Percentiles rank a stretch among this genome's conserved stretches.
These are phyloP conservation scores for Agastache rugosa DNA, from an alignment of 257 asterid species.

Conservation along the genomic window DNA sequence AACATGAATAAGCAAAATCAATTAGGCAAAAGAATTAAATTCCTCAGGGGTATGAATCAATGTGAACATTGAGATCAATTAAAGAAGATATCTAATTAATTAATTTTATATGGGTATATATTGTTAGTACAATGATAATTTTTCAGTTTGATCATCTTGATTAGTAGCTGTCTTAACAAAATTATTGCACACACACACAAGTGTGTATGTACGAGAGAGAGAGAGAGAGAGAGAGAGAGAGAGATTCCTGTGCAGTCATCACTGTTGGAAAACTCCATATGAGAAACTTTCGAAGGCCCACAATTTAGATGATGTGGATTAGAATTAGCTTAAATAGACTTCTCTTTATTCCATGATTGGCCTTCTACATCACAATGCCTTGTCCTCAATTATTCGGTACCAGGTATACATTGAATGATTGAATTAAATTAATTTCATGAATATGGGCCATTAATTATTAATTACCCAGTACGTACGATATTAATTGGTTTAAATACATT, in stretches of 20 bases:
- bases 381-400: slow-evolving; percentile 27
- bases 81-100: not conserved
- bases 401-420: not conserved
- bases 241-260: not conserved
- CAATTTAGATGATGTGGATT: slow-evolving; percentile 8
- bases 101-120: not conserved
- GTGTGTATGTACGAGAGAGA: not conserved
- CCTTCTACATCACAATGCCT: slow-evolving; percentile 28
- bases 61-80: slow-evolving; percentile 2
- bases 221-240: slow-evolving; percentile 1
- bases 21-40: slow-evolving; percentile 21
- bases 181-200: not conserved
- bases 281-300: not conserved
- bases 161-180: not conserved
- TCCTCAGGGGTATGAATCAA: not conserved
- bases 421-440: not conserved
- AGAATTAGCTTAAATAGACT: slow-evolving; percentile 11
- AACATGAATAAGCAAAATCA: not conserved
- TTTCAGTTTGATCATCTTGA: slow-evolving; percentile 3
- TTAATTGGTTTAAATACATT: not conserved
- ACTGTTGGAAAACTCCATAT: slow-evolving; percentile 10
- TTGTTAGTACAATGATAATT: not conserved
- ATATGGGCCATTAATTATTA: not conserved
- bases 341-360: slow-evolving; percentile 28
- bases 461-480: not conserved